Base-by-base conservation (phyloP, 225 moss, liverwort and hornwort species). In the Rhytidiadelphus loreus region DNA sequence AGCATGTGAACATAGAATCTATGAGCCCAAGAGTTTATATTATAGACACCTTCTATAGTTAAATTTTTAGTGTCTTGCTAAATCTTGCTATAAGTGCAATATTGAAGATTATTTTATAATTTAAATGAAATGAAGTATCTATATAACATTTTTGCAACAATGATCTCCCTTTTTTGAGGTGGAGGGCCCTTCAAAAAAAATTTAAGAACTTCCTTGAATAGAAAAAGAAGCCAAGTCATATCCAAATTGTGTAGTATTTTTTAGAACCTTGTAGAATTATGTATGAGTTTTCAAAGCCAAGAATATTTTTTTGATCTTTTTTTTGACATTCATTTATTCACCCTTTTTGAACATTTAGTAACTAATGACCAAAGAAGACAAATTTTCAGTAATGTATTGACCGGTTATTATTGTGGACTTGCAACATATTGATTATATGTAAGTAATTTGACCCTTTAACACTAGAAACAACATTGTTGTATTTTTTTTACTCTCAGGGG, bases 131-230 rank as follows among this genome's bases (percentile, higher is more conserved):
- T 18, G 2, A 30, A 4, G 30, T 46, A 7, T 73, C 11, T 30
- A 30, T 18, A 30, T 30, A 30, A 11, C 2, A 9, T 44, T 72
- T 41, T 72, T 43, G 46, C 29, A 46, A 2, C 16, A 11, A 44
- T 11, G 6, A 73, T 74, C 12, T 46, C 4, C 7, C 1, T 30
- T 74, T 2, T 19, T 20, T 48, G 7, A 48, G 4, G 30, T 32
- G 0, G 7, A 3, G 10, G 7, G 1, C 2, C 74, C 11, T 7
- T 11, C 1, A 11, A 28, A 21, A 29, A 17, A n/a, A 29, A 29
- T 1, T 16, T 18, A 18, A 46, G 2, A 48, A 30, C 0, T 73
- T 46, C 46, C 0, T 46, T 46, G 11, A 4, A 11, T 19, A 3
- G 18, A 1, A 46, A 46, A 46, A 11, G 70, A 24, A 69, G 16